These are phyloP conservation scores for Sugiyamaella lignohabitans DNA, from an alignment of 805 yeast species.

Conservation along the genomic window DNA sequence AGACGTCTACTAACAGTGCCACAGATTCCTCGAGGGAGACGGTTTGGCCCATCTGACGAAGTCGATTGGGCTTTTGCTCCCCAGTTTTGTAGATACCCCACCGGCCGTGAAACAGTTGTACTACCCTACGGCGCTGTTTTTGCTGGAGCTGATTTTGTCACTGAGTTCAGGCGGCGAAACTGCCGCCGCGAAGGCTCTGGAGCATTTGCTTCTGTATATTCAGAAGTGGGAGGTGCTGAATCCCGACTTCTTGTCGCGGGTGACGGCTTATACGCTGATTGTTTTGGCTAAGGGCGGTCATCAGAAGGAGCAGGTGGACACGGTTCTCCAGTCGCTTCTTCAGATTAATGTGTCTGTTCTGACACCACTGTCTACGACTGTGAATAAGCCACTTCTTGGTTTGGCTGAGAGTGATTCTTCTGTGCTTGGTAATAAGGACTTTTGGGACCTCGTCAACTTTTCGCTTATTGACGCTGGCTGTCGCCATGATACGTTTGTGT, in stretches of 20 bases:
- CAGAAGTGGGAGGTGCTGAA: conserved; percentile 15
- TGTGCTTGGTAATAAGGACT: not conserved
- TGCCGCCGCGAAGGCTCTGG: not conserved
- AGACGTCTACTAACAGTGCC: not conserved
- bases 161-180: conserved; percentile 14
- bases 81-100: conserved; percentile 15
- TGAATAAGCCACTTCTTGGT: too few species aligned
- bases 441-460: not conserved
- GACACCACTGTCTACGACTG: not conserved
- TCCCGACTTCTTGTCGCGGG: conserved; percentile 27
- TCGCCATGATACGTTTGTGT: not conserved
- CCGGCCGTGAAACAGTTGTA: conserved; percentile 24
- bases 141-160: conserved; percentile 24
- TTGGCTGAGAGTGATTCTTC: not conserved
- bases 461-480: not conserved
- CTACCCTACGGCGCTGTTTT: conserved; percentile 25
- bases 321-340: not conserved
- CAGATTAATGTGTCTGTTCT: conserved; percentile 4
- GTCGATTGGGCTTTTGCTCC: conserved; percentile 29
- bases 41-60: conserved; percentile 12
- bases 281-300: too few species aligned
- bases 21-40: conserved; percentile 2
- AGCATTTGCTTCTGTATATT: conserved; percentile 4
- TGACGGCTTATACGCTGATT: conserved; percentile 39
- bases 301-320: too few species aligned